These are phyloP conservation scores for Alloteropsis angusta DNA, from an alignment of 202 grass and related monocot genomes.

Conservation along the genomic window DNA sequence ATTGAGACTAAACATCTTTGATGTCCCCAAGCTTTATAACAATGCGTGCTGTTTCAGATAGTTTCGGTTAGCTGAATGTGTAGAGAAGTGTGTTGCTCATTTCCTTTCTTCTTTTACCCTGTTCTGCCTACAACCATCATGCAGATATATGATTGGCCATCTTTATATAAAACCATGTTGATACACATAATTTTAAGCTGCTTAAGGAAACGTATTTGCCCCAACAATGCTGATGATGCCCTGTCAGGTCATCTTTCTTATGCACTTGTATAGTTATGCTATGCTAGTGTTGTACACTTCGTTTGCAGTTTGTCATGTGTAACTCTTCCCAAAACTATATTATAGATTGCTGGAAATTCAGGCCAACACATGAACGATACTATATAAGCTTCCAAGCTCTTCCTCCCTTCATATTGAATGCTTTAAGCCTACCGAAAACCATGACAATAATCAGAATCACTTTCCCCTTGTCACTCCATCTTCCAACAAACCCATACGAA, in stretches of 20 bases:
- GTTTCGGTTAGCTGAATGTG: not conserved
- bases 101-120: not conserved
- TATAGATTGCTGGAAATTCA: not conserved
- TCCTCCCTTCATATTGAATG: constrained; percentile 49
- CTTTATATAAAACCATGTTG: too few relatives aligned
- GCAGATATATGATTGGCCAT: not conserved
- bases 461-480: constrained; percentile 67
- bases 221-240: not conserved
- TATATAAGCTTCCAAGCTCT: constrained; percentile 68
- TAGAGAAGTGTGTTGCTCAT: too few relatives aligned
- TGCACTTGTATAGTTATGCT: not conserved
- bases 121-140: too few relatives aligned
- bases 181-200: too few relatives aligned
- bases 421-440: constrained; percentile 78
- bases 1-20: too few relatives aligned
- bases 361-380: not conserved
- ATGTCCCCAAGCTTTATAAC: not conserved
- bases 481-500: constrained; percentile 57
- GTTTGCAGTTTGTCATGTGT: not conserved
- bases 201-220: too few relatives aligned
- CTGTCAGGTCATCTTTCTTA: not conserved
- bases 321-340: not conserved
- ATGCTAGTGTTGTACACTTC: not conserved
- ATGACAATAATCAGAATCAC: constrained; percentile 59
- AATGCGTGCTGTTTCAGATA: not conserved